phyloP scores from a whole-genome alignment of 2,329 filamentous ascomycete genomes.

The Blumeriella jaapii region DNA sequence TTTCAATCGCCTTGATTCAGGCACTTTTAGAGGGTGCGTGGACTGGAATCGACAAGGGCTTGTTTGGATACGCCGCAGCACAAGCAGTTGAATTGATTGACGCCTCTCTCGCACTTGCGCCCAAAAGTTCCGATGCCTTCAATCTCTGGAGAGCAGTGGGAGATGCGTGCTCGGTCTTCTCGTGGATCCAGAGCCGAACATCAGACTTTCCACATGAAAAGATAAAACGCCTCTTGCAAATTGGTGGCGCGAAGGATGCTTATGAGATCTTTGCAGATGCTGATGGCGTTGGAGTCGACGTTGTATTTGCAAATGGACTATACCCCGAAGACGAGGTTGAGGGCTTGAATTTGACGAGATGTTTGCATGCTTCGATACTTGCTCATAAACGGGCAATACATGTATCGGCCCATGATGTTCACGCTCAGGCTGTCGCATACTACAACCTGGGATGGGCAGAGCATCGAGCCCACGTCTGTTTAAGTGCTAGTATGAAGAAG shows the following conservation, averaged over 20 bases:
- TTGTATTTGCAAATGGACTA: slow-evolving; percentile 27
- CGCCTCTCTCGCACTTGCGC: slow-evolving; percentile 51
- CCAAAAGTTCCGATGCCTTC: slow-evolving; percentile 58
- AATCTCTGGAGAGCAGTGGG: slow-evolving; percentile 92
- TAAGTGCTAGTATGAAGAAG: slow-evolving; percentile 40
- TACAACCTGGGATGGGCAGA: slow-evolving; percentile 97
- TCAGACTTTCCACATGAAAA: slow-evolving; percentile 48
- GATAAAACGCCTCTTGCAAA: slow-evolving; percentile 47
- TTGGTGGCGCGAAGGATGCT: slow-evolving; percentile 36
- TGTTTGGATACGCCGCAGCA: slow-evolving; percentile 73
- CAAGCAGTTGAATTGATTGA: slow-evolving; percentile 58
- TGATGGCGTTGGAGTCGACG: slow-evolving; percentile 46
- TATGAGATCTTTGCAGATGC: slow-evolving; percentile 56
- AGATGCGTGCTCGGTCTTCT: slow-evolving; percentile 79
- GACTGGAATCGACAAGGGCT: slow-evolving; percentile 65
- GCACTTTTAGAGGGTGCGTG: slow-evolving; percentile 75
- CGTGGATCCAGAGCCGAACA: slow-evolving; percentile 59
- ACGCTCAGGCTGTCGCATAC: slow-evolving; percentile 90
- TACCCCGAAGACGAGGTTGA: slow-evolving; percentile 25
- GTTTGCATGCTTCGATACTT: slow-evolving; percentile 62
- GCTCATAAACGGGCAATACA: slow-evolving; percentile 80
- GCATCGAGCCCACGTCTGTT: slow-evolving; percentile 62
- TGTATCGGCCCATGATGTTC: slow-evolving; percentile 58
- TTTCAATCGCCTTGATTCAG: slow-evolving; percentile 78
- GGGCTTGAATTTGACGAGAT: slow-evolving; percentile 39